Evolutionary conservation across 495 filamentous ascomycete species (phyloP), one percentile per base, ranked within the genome.

Genomic region (Xylaria sp.): DNA sequence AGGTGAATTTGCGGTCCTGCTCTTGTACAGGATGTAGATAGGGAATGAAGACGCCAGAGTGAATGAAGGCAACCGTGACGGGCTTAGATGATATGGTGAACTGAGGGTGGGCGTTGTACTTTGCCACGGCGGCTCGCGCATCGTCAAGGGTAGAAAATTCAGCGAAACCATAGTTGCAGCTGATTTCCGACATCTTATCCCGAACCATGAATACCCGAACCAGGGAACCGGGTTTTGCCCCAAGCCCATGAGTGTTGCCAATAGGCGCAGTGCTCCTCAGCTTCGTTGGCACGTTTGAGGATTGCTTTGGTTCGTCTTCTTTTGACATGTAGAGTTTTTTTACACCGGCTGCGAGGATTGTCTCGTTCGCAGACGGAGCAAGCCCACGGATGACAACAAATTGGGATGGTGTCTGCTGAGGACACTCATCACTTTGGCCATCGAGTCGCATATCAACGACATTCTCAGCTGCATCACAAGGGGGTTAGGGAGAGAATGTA

Each of bases 11-110:
- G 4, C 87, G 85, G 33, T 84, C 86, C 29, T 87, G 86, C 2
- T 83, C 77, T 12, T 76, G 74, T 7, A 83, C 75, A 0, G 84
- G 84, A 57, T 90, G 88, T 70, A 92, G 74, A 81, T 50, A 92
- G 82, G 93, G 93, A 17, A 97, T 90, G 76, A 97, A 97, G 0
- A 97, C 93, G 29, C 94, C 94, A 6, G 92, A 88, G 64, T 97
- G 94, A 26, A 96, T 93, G 74, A 93, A 97, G 48, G 87, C 92
- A 35, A 93, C 86, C 57, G 88, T 82, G 40, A 95, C 92, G 0
- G 90, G 89, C 71, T 88, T 91, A 2, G 93, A 95, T 0, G 91
- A 89, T 65, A 97, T 94, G 6, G 93, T 95, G 73, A 97, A 97
- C 72, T 91, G 93, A 7, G 93, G 89, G 55, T 91, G 89, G 1